Base-by-base conservation (phyloP, 805 yeast genomes). In the Maudiozyma serrabonitensis region DNA sequence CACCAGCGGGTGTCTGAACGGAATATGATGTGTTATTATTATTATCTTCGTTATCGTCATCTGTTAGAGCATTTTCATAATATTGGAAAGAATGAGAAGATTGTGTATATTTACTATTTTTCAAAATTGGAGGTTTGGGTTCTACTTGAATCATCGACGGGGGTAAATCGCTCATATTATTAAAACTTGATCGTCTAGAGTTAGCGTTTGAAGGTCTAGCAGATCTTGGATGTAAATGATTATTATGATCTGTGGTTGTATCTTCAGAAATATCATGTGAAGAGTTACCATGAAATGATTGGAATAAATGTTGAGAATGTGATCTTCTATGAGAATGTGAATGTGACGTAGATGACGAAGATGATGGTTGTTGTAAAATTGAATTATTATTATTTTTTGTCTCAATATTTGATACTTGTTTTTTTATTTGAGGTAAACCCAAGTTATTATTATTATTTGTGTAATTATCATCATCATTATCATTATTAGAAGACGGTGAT, bases 41-140 rank as follows among this genome's bases (percentile, higher is more conserved):
- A 35, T 55, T 58, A 52, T 52, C 52, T 46, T 58, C 60, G 46
- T 56, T 50, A 48, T 63, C 68, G 45, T 58, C 67, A 51, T 60
- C 69, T 7, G 67, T 59, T 26, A 61, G 50, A 12, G 65, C 67
- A 52, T 56, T 58, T 46, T 63, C 68, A 41, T 57, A 57, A 49
- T 61, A 58, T 41, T 57, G 56, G 23, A 62, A 51, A 16, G 56
- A 54, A 38, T 51, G 56, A 2, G 59, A 41, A 3, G 57, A 53
- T 6, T 46, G 16, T 2, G 52, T 50, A 45, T 57, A 50, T 18
- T 50, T 50, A 48, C 59, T 61, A 48, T 74, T 72, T 55, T 81
- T 72, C 56, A 85, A 72, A 51, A 85, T 85, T 2, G 93, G 90
- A 48, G 81, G 80, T 57, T 79, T 83, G 18, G 93, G 91, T 56